Base-by-base conservation (phyloP, 306 rosid genomes). In the Malus asiatica region DNA sequence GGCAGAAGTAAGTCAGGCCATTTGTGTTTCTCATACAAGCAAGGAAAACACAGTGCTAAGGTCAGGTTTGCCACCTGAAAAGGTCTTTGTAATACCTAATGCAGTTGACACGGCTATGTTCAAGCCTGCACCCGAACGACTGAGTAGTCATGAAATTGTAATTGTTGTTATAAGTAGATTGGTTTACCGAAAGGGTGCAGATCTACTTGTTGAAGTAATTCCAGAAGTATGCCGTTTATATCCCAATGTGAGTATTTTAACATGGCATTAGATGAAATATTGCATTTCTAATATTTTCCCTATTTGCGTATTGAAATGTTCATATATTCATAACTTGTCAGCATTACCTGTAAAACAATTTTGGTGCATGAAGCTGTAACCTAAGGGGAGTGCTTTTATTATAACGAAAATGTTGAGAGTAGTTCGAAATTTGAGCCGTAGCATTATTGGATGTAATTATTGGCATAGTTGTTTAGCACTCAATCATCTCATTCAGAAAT, bases 51-150 rank as follows among this genome's bases (percentile, higher is more conserved):
- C 96, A 0, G 98, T 90, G 66, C 79, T 90, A 76, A 85, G 96
- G 63, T 90, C 97, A 71, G 97, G 97, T 83, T 81, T 94, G 85
- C 95, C 94, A 18, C 90, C 96, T 6, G 96, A 89, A 74, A 94
- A 87, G 83, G 98, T 91, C 83, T 94, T 87, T 80, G 96, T 94
- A 22, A 73, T 94, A 78, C 98, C 98, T 53, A 91, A 90, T 84
- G 98, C 97, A 76, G 98, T 90, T 65, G 98, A 91, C 84, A 94
- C 96, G 30, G 87, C 97, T 70, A 93, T 93, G 97, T 90, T 93
- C 90, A 93, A 89, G 87, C 98, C 98, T 35, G 94, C 94, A 60
- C 76, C 80, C 20, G 52, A 74, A 71, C 84, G 93, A 52, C 91
- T 89, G 11, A 83, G 87, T 29, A 73, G 70, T 68, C 76, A 60